phyloP scores from a whole-genome alignment of 345 rosid species.

The Clarkia xantiana region DNA sequence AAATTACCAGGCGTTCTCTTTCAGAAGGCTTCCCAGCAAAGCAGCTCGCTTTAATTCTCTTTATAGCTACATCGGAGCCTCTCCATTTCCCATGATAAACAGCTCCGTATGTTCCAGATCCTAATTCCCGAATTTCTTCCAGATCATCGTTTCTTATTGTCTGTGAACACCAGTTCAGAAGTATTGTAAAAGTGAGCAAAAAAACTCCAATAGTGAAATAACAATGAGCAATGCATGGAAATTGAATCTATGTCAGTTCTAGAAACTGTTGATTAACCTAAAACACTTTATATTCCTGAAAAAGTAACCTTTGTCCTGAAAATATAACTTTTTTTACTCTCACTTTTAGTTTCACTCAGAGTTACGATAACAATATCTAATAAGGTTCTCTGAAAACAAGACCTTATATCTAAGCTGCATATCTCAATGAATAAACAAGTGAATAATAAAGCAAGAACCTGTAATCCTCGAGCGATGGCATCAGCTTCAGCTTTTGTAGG shows the following conservation, averaged over 20 bases:
- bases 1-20: conserved; percentile 19
- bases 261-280: too few species aligned
- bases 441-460: conserved; percentile 30
- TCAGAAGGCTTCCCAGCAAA: conserved; percentile 9
- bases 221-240: too few species aligned
- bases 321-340: too few species aligned
- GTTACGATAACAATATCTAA: too few species aligned
- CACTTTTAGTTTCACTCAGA: too few species aligned
- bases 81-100: conserved; percentile 31
- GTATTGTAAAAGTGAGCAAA: neutral
- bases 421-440: neutral
- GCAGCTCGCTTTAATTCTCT: conserved; percentile 21
- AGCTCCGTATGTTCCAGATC: conserved; percentile 27
- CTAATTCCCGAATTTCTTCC: conserved; percentile 19
- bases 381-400: too few species aligned
- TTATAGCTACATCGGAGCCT: conserved; percentile 31
- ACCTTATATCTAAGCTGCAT: too few species aligned
- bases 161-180: conserved; percentile 9
- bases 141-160: conserved; percentile 19
- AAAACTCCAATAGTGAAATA: neutral
- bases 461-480: conserved; percentile 83
- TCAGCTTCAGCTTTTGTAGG: conserved; percentile 91
- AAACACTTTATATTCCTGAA: too few species aligned
- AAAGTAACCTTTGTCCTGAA: too few species aligned
- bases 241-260: too few species aligned